Conservation (phyloP, 148 eudicot genomes). For the Camellia sinensis region DNA sequence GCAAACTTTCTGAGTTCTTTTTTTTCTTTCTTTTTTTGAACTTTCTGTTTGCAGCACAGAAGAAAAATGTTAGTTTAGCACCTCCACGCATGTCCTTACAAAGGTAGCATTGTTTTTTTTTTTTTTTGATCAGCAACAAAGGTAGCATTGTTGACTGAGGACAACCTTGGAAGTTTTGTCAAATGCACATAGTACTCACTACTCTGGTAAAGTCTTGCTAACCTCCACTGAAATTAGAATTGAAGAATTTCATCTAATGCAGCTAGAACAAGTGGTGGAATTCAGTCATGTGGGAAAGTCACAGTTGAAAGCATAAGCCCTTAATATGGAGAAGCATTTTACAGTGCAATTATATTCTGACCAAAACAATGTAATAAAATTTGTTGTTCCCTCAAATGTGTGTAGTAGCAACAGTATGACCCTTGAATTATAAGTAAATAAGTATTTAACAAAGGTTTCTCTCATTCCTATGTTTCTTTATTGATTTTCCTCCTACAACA, state of each 20-base stretch:
- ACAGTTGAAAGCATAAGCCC: background rate
- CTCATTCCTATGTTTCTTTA: background rate
- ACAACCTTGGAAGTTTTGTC: background rate
- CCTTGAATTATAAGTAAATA: background rate
- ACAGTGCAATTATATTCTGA: background rate
- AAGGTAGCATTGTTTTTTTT: background rate
- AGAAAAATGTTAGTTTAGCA: background rate
- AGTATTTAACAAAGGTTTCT: background rate
- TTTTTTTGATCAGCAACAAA: background rate
- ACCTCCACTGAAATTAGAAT: background rate
- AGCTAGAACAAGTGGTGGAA: background rate
- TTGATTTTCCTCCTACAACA: background rate
- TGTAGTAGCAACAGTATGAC: background rate
- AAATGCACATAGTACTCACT: background rate
- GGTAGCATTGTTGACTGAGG: background rate
- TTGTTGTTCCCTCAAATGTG: slow-evolving; percentile 3
- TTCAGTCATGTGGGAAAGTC: background rate
- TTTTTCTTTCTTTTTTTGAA: background rate
- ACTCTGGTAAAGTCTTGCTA: background rate
- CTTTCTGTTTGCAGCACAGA: background rate
- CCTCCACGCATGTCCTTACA: background rate
- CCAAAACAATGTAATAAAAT: background rate
- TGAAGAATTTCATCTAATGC: background rate
- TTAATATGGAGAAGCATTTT: background rate
- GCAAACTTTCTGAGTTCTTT: background rate